These are phyloP conservation scores for Camellia japonica DNA, from an alignment of 148 eudicot genomes.

Conservation along the genomic window DNA sequence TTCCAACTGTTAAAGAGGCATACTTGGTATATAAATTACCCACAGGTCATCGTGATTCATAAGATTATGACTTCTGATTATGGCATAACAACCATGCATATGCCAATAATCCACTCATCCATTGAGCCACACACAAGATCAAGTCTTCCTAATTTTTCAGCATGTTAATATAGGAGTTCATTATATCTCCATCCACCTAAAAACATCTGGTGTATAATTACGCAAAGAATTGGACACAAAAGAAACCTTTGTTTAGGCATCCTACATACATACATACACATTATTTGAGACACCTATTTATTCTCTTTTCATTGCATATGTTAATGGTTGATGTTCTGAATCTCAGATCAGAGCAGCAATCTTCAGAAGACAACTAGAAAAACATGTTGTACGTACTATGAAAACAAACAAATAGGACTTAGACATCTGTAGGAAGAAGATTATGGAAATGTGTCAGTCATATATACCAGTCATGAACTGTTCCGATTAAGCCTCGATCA, in stretches of 20 bases:
- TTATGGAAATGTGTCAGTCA: neutral
- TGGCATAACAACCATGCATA: neutral
- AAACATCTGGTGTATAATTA: neutral
- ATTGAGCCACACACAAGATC: neutral
- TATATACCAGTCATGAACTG: conserved; percentile 67
- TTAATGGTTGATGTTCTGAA: neutral
- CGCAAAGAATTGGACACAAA: neutral
- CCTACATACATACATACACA: neutral
- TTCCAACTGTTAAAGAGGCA: neutral
- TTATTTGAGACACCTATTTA: neutral
- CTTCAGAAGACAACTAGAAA: conserved; percentile 1
- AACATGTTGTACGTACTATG: neutral
- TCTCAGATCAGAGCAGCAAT: conserved; percentile 6
- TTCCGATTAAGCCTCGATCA: conserved; percentile 74
- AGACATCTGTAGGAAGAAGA: neutral
- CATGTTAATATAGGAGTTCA: neutral
- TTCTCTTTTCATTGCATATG: neutral
- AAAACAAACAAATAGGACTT: neutral
- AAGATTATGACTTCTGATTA: neutral
- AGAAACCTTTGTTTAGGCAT: neutral
- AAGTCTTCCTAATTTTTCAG: neutral
- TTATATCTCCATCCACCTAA: neutral
- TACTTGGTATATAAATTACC: neutral
- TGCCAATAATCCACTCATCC: neutral
- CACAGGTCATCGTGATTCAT: neutral